Conservation (phyloP, 2,329 filamentous ascomycete genomes). For the Pezicula radicicola region DNA sequence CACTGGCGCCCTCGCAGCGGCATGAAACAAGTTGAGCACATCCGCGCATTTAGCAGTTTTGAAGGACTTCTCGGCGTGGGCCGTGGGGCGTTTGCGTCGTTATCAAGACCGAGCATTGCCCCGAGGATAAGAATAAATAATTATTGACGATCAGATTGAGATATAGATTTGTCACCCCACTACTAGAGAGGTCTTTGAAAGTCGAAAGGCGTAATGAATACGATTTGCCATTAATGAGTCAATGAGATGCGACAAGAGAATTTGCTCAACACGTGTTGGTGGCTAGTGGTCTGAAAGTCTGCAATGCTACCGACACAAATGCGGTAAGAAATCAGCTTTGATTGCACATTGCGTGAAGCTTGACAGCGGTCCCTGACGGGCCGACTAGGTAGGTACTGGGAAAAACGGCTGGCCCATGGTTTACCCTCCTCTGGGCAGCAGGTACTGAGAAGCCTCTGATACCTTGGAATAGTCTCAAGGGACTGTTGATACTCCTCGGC, state of each 20-base stretch:
- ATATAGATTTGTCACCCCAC: too few relatives aligned
- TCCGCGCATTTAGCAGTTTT: background rate
- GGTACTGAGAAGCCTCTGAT: background rate
- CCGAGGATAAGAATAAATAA: constrained; percentile 20
- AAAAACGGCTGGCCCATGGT: too few relatives aligned
- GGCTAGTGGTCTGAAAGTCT: constrained; percentile 9
- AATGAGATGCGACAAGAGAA: constrained; percentile 14
- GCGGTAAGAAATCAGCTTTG: background rate
- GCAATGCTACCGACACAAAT: background rate
- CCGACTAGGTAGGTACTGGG: too few relatives aligned
- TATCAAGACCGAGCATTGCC: constrained; percentile 22
- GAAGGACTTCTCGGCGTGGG: background rate
- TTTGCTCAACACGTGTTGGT: constrained; percentile 20
- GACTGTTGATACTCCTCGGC: constrained; percentile 28
- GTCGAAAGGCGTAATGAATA: background rate
- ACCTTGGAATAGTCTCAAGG: background rate
- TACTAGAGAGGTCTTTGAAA: background rate
- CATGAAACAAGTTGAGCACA: background rate
- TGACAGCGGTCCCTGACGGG: too few relatives aligned
- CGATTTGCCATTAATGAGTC: background rate
- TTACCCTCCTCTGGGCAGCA: background rate
- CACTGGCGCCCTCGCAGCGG: background rate
- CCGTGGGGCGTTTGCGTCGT: constrained; percentile 26
- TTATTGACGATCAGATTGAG: background rate
- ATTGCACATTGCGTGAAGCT: too few relatives aligned